Evolutionary conservation across 176 grass and related monocot genomes (phyloP).

Genomic region (Luzula sylvatica): DNA sequence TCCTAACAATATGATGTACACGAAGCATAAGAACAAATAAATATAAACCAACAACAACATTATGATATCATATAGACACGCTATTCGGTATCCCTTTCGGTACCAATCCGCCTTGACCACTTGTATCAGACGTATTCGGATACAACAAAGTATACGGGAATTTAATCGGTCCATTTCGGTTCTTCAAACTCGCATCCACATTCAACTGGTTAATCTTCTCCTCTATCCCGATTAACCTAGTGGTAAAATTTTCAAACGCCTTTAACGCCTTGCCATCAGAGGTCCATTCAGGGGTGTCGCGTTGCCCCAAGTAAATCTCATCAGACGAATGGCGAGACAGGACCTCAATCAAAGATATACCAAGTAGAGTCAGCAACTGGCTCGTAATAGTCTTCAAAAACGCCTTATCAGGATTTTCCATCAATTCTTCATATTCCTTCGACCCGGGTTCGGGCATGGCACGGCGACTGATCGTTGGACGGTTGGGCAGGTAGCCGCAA

Average conservation of each 20-base stretch:
- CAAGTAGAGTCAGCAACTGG: constrained; percentile 53
- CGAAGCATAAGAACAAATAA: not conserved
- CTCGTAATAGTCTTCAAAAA: constrained; percentile 64
- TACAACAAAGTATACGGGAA: constrained; percentile 64
- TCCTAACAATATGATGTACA: not conserved
- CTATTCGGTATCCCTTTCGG: constrained; percentile 75
- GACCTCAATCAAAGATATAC: constrained; percentile 64
- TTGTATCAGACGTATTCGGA: constrained; percentile 61
- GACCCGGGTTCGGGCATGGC: constrained; percentile 35
- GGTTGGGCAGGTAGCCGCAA: constrained; percentile 60
- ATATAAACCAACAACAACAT: not conserved
- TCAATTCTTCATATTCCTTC: constrained; percentile 23
- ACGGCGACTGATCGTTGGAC: constrained; percentile 52
- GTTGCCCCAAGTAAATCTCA: constrained; percentile 73
- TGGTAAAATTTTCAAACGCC: constrained; percentile 40
- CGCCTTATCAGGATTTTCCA: constrained; percentile 34
- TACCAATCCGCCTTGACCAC: constrained; percentile 25
- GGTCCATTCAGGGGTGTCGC: constrained; percentile 63
- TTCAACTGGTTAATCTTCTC: constrained; percentile 35
- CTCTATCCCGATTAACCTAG: constrained; percentile 38
- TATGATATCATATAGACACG: constrained; percentile 49
- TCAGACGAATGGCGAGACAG: constrained; percentile 63
- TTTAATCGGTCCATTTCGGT: constrained; percentile 50
- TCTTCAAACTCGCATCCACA: constrained; percentile 27
- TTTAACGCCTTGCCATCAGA: constrained; percentile 40